Evolutionary conservation across 208 protist species (phyloP).

Genomic region (Wallacemonas sp.): DNA sequence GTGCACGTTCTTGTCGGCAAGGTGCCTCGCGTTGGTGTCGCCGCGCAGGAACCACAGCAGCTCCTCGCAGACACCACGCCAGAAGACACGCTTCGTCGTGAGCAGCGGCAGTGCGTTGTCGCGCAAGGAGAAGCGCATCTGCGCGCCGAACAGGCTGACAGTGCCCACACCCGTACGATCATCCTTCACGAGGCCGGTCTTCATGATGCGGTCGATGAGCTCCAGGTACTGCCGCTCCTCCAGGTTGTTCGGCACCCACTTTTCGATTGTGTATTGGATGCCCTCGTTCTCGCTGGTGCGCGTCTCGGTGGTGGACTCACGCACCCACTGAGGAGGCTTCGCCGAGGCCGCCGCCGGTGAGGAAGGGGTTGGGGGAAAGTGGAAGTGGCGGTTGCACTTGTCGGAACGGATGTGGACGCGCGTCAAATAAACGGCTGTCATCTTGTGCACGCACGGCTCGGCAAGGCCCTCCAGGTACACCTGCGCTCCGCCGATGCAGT

Average conservation of each 20-base stretch:
- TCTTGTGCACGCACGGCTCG: constrained; percentile 51
- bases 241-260: constrained; percentile 74
- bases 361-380: constrained; percentile 57
- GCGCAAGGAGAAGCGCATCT: constrained; percentile 97
- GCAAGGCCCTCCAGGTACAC: constrained; percentile 82
- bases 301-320: constrained; percentile 29
- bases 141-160: constrained; percentile 93
- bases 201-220: constrained; percentile 82
- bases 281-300: constrained; percentile 23
- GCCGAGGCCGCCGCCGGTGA: not conserved
- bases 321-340: constrained; percentile 27
- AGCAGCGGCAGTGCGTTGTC: constrained; percentile 94
- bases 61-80: constrained; percentile 97
- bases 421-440: constrained; percentile 77
- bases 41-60: constrained; percentile 98
- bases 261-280: constrained; percentile 59
- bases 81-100: constrained; percentile 99
- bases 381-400: constrained; percentile 62
- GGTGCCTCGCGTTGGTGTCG: constrained; percentile 92
- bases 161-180: constrained; percentile 98
- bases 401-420: constrained; percentile 31
- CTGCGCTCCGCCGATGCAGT: constrained; percentile 92
- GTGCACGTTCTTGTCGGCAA: constrained; percentile 91
- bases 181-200: constrained; percentile 62
- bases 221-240: constrained; percentile 94